A percentile compares a stretch with the other conserved stretches of the same genome.
Evolutionary conservation across 257 asterid species (phyloP).

Genomic region (Linaria vulgaris): DNA sequence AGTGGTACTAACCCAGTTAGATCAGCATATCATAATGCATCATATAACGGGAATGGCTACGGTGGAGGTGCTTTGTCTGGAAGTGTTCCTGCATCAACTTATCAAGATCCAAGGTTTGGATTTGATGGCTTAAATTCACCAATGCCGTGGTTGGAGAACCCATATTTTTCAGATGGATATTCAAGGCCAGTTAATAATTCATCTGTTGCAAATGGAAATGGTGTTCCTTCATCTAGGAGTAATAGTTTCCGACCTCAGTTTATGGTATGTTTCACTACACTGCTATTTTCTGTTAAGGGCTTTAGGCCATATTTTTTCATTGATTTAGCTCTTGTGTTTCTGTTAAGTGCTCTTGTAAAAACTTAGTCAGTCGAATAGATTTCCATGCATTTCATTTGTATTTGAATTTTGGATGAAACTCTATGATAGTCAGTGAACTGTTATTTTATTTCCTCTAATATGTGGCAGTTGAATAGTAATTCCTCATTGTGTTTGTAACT

Average conservation of each 20-base stretch:
- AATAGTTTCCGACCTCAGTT: constrained; percentile 42
- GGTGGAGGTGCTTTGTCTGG: constrained; percentile 50
- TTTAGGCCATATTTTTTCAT: too few species aligned
- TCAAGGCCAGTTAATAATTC: constrained; percentile 42
- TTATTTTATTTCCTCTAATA: too few species aligned
- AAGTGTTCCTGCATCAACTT: constrained; percentile 50
- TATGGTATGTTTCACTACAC: constrained; percentile 35
- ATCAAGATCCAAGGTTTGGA: constrained; percentile 64
- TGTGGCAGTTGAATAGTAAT: too few species aligned
- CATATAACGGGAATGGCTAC: constrained; percentile 44
- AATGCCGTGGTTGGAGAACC: constrained; percentile 61
- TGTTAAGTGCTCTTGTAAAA: too few species aligned
- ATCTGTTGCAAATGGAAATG: constrained; percentile 39
- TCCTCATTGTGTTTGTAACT: background rate
- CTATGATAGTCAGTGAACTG: too few species aligned
- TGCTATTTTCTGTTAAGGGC: background rate
- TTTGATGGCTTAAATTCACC: constrained; percentile 61
- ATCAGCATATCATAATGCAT: constrained; percentile 38
- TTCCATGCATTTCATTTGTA: too few species aligned
- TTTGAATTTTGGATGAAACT: too few species aligned
- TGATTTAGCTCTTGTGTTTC: too few species aligned
- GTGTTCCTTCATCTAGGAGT: constrained; percentile 44
- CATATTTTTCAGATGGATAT: constrained; percentile 60
- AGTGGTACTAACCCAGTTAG: constrained; percentile 37
- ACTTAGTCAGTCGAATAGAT: too few species aligned